Base-by-base conservation (phyloP, 306 rosid genomes). In the Abrus pulchellus region DNA sequence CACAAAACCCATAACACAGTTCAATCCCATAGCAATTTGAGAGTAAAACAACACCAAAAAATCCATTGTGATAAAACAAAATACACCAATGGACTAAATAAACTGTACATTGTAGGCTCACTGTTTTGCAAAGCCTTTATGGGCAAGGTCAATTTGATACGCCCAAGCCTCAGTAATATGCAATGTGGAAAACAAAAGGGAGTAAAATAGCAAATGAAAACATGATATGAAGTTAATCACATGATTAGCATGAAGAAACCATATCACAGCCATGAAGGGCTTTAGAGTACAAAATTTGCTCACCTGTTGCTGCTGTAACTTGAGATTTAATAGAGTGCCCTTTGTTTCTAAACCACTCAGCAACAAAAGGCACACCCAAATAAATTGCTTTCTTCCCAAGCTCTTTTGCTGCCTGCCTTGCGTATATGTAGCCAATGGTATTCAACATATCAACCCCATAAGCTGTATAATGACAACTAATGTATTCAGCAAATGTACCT, bases 301-400 rank as follows among this genome's bases (percentile, higher is more conserved):
- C 76, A 94, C 99, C 99, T 80, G 99, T 95, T 66, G 99, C 99
- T 20, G 99, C 99, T 71, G 99, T 93, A 75, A 95, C 99, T 83
- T 95, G 99, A 82, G 99, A 95, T 81, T 93, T 95, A 80, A 95
- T 91, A 75, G 90, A 91, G 87, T 95, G 99, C 75, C 99, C 99
- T 86, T 95, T 95, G 90, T 95, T 93, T 86, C 99, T 90, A 86
- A 91, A 95, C 99, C 99, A 95, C 83, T 95, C 99, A 13, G 99
- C 99, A 82, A 95, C 64, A 85, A 95, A 95, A 70, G 99, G 99
- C 79, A 95, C 96, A 9, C 98, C 99, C 86, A 95, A 81, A 88
- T 86, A 95, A 62, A 95, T 90, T 56, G 99, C 99, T 84, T 95
- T 95, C 91, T 95, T 95, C 65, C 99, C 99, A 14, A 95, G 93